Evolutionary conservation across 257 asterid species (phyloP).

Genomic region (Ehretia macrophylla): DNA sequence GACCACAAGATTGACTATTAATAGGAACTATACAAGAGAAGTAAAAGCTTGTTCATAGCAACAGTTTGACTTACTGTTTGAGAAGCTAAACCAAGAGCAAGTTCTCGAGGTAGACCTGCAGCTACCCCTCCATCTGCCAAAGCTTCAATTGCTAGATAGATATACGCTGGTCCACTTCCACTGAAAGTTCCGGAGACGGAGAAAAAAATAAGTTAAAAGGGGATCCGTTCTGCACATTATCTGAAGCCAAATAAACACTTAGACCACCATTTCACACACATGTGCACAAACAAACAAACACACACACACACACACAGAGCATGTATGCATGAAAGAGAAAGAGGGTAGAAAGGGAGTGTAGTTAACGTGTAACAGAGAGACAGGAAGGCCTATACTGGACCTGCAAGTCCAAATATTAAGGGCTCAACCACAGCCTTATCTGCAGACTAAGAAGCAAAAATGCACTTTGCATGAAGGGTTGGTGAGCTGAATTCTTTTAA

Average conservation of each 20-base stretch:
- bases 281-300: too few species aligned
- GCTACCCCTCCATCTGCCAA: conserved; percentile 99
- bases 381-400: background rate
- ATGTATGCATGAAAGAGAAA: background rate
- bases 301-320: background rate
- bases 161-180: conserved; percentile 96
- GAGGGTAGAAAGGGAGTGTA: background rate
- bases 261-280: too few species aligned
- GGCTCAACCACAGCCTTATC: too few species aligned
- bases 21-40: too few species aligned
- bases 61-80: conserved; percentile 61
- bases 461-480: background rate
- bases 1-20: too few species aligned
- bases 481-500: background rate
- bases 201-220: conserved; percentile 10
- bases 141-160: conserved; percentile 89
- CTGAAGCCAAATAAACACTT: too few species aligned
- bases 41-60: background rate
- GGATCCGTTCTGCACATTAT: background rate
- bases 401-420: background rate
- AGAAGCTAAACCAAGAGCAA: conserved; percentile 84
- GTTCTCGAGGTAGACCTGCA: conserved; percentile 93
- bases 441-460: too few species aligned
- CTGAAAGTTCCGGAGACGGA: conserved; percentile 37
- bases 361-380: background rate